Evolutionary conservation across 495 filamentous ascomycete genomes (phyloP).

Genomic region (Pyrenopolyporus hunteri): DNA sequence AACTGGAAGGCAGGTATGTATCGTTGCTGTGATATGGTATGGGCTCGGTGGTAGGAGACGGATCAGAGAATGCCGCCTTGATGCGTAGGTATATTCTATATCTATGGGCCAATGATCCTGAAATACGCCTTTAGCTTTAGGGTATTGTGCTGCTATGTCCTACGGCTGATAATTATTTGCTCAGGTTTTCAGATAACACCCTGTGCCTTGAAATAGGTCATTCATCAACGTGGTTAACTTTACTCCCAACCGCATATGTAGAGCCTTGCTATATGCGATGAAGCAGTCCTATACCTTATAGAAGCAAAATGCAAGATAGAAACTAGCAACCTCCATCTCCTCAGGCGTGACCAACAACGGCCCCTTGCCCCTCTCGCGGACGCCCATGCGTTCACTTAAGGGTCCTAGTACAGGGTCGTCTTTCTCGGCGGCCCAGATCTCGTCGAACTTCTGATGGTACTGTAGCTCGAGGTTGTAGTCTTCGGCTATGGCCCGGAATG

Average conservation of each 20-base stretch:
- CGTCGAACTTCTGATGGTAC: constrained; percentile 85
- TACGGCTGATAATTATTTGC: neutral
- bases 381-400: constrained; percentile 92
- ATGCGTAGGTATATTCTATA: neutral
- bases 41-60: too few species aligned
- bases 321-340: constrained; percentile 89
- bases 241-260: neutral
- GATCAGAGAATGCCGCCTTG: too few species aligned
- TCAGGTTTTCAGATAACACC: neutral
- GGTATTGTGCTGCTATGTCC: neutral
- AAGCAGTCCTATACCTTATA: constrained; percentile 74
- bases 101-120: too few species aligned
- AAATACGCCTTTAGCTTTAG: too few species aligned
- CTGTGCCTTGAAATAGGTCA: neutral
- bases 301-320: constrained; percentile 93
- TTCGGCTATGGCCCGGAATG: constrained; percentile 90
- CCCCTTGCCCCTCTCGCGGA: constrained; percentile 72
- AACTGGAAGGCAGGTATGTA: too few species aligned
- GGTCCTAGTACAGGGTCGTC: constrained; percentile 77
- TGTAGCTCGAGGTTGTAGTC: constrained; percentile 95
- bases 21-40: too few species aligned
- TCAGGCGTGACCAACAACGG: constrained; percentile 71
- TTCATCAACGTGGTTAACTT: neutral
- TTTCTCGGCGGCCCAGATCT: constrained; percentile 90
- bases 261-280: neutral